phyloP scores from a whole-genome alignment of 768 basidiomycete species.

The Leucocoprinus birnbaumii region DNA sequence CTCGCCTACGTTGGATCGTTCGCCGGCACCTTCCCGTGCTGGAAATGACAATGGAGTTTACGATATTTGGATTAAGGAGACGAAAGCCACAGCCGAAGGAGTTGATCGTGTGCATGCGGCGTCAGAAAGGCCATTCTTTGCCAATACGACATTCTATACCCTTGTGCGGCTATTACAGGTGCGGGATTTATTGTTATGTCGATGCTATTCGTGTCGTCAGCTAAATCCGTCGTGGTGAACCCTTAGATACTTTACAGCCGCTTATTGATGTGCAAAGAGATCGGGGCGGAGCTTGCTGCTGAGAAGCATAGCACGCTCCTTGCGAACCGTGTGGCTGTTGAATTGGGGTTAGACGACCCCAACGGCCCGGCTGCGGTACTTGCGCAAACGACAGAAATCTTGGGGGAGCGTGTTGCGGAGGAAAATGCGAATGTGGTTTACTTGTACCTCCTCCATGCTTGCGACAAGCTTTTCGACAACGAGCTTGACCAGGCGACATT shows the following conservation, averaged over 20 bases:
- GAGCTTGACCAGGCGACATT: conserved; percentile 91
- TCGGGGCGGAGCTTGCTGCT: conserved; percentile 67
- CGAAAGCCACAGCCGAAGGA: conserved; percentile 24
- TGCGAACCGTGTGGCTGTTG: conserved; percentile 78
- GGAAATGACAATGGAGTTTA: conserved; percentile 28
- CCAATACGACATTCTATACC: conserved; percentile 91
- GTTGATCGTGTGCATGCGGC: conserved; percentile 11
- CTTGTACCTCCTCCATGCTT: conserved; percentile 82
- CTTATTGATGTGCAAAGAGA: conserved; percentile 79
- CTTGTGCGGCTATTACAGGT: conserved; percentile 88
- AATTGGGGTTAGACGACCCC: conserved; percentile 83
- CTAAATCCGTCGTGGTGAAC: conserved; percentile 10
- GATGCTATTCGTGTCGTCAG: conserved; percentile 12
- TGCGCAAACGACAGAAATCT: conserved; percentile 61
- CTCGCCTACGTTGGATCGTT: conserved; percentile 34
- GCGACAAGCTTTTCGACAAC: conserved; percentile 91
- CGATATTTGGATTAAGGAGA: conserved; percentile 64
- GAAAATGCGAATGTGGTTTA: conserved; percentile 72
- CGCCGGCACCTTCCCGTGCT: conserved; percentile 22
- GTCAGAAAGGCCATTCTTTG: conserved; percentile 68
- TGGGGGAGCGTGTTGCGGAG: conserved; percentile 46
- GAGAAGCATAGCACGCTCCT: conserved; percentile 63
- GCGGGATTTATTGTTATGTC: conserved; percentile 16
- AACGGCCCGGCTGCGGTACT: conserved; percentile 69
- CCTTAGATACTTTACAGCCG: conserved; percentile 84